Base-by-base conservation (phyloP, 2,329 filamentous ascomycete species). In the Fusarium sp. region DNA sequence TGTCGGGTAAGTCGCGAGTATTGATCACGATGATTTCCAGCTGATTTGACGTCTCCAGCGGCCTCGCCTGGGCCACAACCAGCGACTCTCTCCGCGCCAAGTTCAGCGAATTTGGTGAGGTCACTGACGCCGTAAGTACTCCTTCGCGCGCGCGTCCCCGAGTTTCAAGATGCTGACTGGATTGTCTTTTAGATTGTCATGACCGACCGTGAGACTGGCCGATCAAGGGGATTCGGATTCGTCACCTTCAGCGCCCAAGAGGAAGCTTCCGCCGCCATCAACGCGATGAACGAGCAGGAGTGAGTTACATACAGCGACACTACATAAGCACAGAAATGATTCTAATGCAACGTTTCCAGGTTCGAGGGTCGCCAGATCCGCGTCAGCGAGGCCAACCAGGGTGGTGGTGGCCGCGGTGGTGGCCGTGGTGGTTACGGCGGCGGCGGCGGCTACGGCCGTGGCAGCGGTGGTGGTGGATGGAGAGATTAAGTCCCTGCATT, bases 181-280 rank as follows among this genome's bases (percentile, higher is more conserved):
- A 17, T n/a, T 5, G 20, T 33, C 31, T 24, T 12, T 8, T 24
- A 62, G 59, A 57, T 42, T 24, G 59, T 62, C 59, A 62, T 62
- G 28, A 44, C 52, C 33, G 59, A 62, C 39, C 49, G 49, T 11
- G 59, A 62, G 31, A 62, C 59, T 15, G 38, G 52, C 18, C 38
- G 51, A n/a, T 62, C 59, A 7, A 36, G 59, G 24, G 59, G 59
- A n/a, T 62, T 62, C 51, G 59, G 59, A 42, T 62, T 62, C 33
- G 49, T 62, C n/a, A 62, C 59, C 9, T 62, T 44, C 49, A 4
- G 6, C 44, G 22, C 10, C n/a, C 38, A 44, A 15, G 49, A 62
- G 7, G 24, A 56, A 6, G 59, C 59, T 22, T 11, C 2, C 9
- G 24, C 38, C 11, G 59, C 59, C 12, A 62, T 62, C 24, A 20